A percentile compares a stretch with the other conserved stretches of the same genome.
phyloP scores from a whole-genome alignment of 495 filamentous ascomycete species.

The Durotheca rogersii region DNA sequence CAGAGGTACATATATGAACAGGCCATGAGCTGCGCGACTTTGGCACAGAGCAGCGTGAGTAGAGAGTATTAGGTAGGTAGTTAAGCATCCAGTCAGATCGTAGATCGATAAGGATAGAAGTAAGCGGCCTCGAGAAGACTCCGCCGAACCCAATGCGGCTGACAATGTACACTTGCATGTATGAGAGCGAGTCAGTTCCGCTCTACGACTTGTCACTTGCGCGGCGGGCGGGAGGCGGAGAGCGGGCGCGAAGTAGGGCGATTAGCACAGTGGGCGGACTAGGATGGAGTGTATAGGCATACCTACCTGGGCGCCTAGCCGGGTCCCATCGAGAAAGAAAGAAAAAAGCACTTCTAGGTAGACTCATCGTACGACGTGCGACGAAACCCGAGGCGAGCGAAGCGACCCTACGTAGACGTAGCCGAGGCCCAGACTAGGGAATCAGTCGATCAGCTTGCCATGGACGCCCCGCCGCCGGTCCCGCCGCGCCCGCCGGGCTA shows the following conservation, averaged over 20 bases:
- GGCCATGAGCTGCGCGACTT: too few relatives aligned
- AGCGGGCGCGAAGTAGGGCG: too few relatives aligned
- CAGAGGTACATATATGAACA: too few relatives aligned
- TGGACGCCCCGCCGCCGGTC: slow-evolving; percentile 19
- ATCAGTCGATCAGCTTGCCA: too few relatives aligned
- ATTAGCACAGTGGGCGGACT: too few relatives aligned
- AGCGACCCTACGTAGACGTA: background rate
- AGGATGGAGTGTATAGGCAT: too few relatives aligned
- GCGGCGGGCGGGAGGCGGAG: too few relatives aligned
- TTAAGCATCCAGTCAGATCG: slow-evolving; percentile 1
- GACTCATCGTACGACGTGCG: background rate
- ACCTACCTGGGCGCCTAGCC: background rate
- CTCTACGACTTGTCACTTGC: background rate
- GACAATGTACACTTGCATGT: background rate
- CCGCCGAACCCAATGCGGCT: slow-evolving; percentile 14
- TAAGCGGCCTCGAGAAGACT: slow-evolving; percentile 1
- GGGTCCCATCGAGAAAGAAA: too few relatives aligned
- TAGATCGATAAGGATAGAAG: slow-evolving; percentile 3
- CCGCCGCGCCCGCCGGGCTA: slow-evolving; percentile 20
- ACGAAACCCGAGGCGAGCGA: background rate
- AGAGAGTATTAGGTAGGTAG: background rate
- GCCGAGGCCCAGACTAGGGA: too few relatives aligned
- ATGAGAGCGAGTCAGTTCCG: background rate
- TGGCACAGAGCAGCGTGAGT: background rate
- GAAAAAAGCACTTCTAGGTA: background rate